Evolutionary conservation across 2,329 filamentous ascomycete genomes (phyloP).

Genomic region (Ophiosphaerella narmari): DNA sequence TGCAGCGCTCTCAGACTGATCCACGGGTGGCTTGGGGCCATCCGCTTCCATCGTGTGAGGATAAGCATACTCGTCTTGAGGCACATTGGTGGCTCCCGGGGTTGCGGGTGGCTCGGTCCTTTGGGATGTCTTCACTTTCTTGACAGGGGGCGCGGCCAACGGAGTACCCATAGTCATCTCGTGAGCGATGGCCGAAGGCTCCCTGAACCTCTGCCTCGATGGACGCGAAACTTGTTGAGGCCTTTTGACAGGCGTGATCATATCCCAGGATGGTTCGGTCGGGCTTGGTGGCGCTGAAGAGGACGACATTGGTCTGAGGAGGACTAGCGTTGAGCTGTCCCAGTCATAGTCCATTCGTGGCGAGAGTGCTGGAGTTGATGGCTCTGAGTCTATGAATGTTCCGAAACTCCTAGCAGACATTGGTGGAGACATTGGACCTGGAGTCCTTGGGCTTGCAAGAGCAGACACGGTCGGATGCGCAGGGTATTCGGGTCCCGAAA

Average conservation of each 20-base stretch:
- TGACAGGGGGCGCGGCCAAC: constrained; percentile 22
- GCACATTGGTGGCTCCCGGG: constrained; percentile 10
- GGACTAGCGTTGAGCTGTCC: constrained; percentile 32
- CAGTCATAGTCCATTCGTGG: constrained; percentile 33
- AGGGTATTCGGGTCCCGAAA: constrained; percentile 26
- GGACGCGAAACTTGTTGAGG: constrained; percentile 3
- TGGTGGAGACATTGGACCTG: constrained; percentile 38
- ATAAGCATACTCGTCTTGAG: constrained; percentile 20
- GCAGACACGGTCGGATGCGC: constrained; percentile 18
- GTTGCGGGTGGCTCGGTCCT: constrained; percentile 3
- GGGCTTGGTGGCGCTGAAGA: constrained; percentile 32
- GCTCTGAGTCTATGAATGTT: constrained; percentile 44
- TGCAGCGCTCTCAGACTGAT: constrained; percentile 15
- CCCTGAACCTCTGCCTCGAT: constrained; percentile 8
- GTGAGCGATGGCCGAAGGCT: constrained; percentile 4
- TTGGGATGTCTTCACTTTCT: constrained; percentile 3
- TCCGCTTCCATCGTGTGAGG: constrained; percentile 19
- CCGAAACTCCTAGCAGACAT: constrained; percentile 43
- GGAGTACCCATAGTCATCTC: constrained; percentile 11
- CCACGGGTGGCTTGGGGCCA: constrained; percentile 11
- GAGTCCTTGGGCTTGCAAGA: constrained; percentile 27
- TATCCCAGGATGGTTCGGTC: constrained; percentile 40
- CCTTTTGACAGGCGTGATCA: constrained; percentile 29
- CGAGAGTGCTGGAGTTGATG: constrained; percentile 45
- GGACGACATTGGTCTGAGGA: constrained; percentile 36